A percentile compares a stretch with the other conserved stretches of the same genome.
phyloP scores from a whole-genome alignment of 306 rosid species.

The Prunus armeniaca region DNA sequence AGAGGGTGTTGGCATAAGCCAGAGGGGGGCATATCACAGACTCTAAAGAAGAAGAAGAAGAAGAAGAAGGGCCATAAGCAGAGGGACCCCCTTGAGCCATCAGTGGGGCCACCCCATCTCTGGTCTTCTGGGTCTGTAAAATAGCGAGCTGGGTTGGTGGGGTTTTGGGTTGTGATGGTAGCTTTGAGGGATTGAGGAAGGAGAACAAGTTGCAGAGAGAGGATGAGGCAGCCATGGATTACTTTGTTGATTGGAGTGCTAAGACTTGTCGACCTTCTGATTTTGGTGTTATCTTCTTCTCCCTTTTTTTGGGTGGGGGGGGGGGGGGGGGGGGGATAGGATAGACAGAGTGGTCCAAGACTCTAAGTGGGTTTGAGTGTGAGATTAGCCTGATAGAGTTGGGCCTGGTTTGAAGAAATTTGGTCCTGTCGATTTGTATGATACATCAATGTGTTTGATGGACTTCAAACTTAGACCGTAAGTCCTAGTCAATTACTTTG shows the following conservation, averaged over 20 bases:
- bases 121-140: constrained; percentile 25
- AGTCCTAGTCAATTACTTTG: background rate
- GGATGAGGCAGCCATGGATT: constrained; percentile 67
- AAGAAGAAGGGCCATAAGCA: background rate
- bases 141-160: constrained; percentile 38
- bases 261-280: background rate
- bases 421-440: no score
- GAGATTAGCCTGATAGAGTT: background rate
- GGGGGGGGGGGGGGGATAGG: no score
- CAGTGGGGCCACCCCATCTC: constrained; percentile 20
- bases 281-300: background rate
- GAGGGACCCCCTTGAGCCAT: constrained; percentile 17
- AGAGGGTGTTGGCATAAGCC: constrained; percentile 46
- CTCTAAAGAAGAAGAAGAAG: constrained; percentile 39
- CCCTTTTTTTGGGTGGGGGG: background rate
- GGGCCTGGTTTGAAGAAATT: no score
- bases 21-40: constrained; percentile 58
- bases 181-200: constrained; percentile 54
- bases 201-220: constrained; percentile 60
- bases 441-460: background rate
- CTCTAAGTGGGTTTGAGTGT: background rate
- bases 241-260: background rate
- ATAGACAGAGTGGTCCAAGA: background rate
- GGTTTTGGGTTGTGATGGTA: constrained; percentile 31
- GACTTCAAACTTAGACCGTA: background rate